A percentile compares a stretch with the other conserved stretches of the same genome.
phyloP scores from a whole-genome alignment of 2,329 filamentous ascomycete species.

The Dichotomopilus funicola region DNA sequence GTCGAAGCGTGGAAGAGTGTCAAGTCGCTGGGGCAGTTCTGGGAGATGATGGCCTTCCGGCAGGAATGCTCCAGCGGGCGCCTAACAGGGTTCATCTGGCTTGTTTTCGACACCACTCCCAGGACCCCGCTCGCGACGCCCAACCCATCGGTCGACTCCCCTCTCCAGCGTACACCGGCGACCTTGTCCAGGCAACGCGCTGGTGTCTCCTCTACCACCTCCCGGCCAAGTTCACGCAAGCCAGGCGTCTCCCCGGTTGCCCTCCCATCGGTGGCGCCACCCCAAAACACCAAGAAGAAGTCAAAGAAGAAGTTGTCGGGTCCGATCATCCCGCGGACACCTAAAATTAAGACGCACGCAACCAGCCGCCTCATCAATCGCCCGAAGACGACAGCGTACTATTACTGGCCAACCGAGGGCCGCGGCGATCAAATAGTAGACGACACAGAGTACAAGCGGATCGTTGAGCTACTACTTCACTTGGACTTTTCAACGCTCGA shows the following conservation, averaged over 20 bases:
- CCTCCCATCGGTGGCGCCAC: slow-evolving; percentile 13
- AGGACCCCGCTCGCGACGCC: slow-evolving; percentile 25
- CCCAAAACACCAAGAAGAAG: slow-evolving; percentile 31
- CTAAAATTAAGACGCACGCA: slow-evolving; percentile 55
- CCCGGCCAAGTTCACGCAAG: slow-evolving; percentile 25
- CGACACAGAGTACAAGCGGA: slow-evolving; percentile 59
- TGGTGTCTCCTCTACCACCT: slow-evolving; percentile 16
- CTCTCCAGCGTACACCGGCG: slow-evolving; percentile 15
- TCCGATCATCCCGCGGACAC: slow-evolving; percentile 55
- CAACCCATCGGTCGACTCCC: slow-evolving; percentile 25
- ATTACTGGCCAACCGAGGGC: slow-evolving; percentile 56
- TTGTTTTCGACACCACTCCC: slow-evolving; percentile 59
- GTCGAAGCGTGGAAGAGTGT: slow-evolving; percentile 76
- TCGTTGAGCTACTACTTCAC: slow-evolving; percentile 62
- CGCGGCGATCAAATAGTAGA: slow-evolving; percentile 59
- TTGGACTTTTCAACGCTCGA: slow-evolving; percentile 65
- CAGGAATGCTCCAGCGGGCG: slow-evolving; percentile 93
- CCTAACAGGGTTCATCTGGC: slow-evolving; percentile 90
- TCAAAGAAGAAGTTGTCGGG: slow-evolving; percentile 45
- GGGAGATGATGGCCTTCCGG: slow-evolving; percentile 96
- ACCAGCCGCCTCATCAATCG: slow-evolving; percentile 44
- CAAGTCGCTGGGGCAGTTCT: slow-evolving; percentile 81
- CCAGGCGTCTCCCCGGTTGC: background rate
- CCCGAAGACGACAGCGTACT: slow-evolving; percentile 53
- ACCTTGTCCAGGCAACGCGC: slow-evolving; percentile 30